A percentile compares a stretch with the other conserved stretches of the same genome.
phyloP scores from a whole-genome alignment of 202 grass and related monocot species.

The Zoysia matrella region DNA sequence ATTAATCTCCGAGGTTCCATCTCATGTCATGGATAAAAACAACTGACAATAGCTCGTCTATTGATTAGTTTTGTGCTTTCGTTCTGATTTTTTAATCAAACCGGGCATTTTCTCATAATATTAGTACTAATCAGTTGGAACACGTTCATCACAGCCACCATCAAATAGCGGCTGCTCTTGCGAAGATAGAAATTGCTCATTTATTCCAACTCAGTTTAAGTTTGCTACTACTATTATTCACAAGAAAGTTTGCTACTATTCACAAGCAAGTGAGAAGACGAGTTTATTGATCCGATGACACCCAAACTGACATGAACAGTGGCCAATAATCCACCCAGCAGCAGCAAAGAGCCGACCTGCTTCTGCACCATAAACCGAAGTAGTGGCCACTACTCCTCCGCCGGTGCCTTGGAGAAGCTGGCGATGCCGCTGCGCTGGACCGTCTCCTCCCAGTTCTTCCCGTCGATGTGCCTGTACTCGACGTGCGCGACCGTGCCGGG shows the following conservation, averaged over 20 bases:
- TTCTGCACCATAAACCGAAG: too few species aligned
- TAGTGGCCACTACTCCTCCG: too few species aligned
- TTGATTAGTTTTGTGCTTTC: not conserved
- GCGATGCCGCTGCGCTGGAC: too few species aligned
- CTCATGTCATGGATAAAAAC: not conserved
- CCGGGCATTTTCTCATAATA: not conserved
- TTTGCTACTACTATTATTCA: not conserved
- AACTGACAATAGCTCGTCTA: too few species aligned
- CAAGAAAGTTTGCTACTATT: not conserved
- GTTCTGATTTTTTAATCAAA: not conserved
- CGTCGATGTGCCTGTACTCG: too few species aligned
- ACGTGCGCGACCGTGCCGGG: not conserved
- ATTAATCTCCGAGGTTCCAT: not conserved
- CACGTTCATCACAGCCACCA: not conserved
- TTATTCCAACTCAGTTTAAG: constrained; percentile 25
- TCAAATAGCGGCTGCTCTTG: not conserved
- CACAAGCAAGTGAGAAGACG: not conserved
- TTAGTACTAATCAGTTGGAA: not conserved
- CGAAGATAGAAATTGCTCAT: not conserved
- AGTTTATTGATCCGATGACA: not conserved
- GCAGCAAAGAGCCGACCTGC: not conserved
- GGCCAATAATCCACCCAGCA: not conserved
- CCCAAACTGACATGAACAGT: not conserved
- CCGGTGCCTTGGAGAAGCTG: too few species aligned
- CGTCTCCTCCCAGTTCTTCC: too few species aligned